Evolutionary conservation across 768 basidiomycete species (phyloP).

Genomic region (Pluteus cervinus): DNA sequence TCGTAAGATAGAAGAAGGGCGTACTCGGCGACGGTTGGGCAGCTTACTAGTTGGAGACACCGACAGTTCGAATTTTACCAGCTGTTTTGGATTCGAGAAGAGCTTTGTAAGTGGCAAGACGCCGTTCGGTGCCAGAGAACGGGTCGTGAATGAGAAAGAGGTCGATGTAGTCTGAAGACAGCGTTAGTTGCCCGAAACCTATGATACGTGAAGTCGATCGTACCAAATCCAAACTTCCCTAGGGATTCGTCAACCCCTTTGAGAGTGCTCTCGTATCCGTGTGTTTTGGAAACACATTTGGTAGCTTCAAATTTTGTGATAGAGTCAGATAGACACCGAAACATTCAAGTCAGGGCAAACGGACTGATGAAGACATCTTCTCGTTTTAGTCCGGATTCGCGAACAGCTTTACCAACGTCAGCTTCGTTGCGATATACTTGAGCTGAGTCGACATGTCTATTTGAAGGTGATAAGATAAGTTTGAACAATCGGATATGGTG

Average conservation of each 20-base stretch:
- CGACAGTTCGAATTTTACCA: slow-evolving; percentile 68
- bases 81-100: slow-evolving; percentile 53
- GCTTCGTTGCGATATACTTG: slow-evolving; percentile 50
- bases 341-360: slow-evolving; percentile 13
- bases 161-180: slow-evolving; percentile 38
- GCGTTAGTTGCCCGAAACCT: not conserved
- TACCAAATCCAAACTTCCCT: slow-evolving; percentile 52
- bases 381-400: slow-evolving; percentile 41
- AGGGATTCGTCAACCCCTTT: slow-evolving; percentile 59
- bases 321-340: slow-evolving; percentile 3
- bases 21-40: not conserved
- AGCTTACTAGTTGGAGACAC: slow-evolving; percentile 79
- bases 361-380: slow-evolving; percentile 62
- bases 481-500: not conserved
- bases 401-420: slow-evolving; percentile 42
- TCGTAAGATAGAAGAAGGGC: not conserved
- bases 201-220: slow-evolving; percentile 11
- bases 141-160: slow-evolving; percentile 79
- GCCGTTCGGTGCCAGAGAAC: slow-evolving; percentile 50
- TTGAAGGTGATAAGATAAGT: not conserved
- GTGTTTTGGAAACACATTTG: slow-evolving; percentile 50
- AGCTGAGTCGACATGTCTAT: slow-evolving; percentile 56
- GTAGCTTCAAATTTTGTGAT: slow-evolving; percentile 39
- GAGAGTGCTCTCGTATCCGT: slow-evolving; percentile 59
- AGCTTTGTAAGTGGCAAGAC: slow-evolving; percentile 69